Base-by-base conservation (phyloP, 129 eudicot genomes). In the Rutidosis leptorrhynchoides region DNA sequence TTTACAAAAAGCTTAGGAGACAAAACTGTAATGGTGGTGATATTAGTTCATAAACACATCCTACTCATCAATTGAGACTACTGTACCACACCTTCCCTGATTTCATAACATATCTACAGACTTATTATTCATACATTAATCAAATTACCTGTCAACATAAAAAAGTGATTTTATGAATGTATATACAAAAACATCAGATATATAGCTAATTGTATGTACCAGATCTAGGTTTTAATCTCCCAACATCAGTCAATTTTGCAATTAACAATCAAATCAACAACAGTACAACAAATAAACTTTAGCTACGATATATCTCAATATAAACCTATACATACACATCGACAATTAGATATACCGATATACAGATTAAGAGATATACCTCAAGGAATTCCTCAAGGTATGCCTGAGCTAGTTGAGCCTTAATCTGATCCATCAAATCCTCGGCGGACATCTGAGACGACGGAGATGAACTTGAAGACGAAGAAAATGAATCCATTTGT, bases 381-480 rank as follows among this genome's bases (percentile, higher is more conserved):
- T 93, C 99, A 43, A 86, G 83, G 74, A 93, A 84, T 62, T 89
- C 95, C 72, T 93, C 96, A 3, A 93, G 86, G 64, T 89, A 86
- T 15, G 99, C 99, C 73, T 88, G 95, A 20, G 88, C 99, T 48
- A 93, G 88, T 72, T 86, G 95, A 77, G 27, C 67, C 72, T 84
- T 86, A 78, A 93, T 77, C 78, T 86, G 86, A 51, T 86, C 83
- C 95, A 89, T 89, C 30, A 86, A 66, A 4, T 87, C 90, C 16
- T 82, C 90, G 3, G 90, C 7, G 2, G 85, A 78, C 48, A 84
- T 11, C 32, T 83, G 74, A 5, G 92, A 57, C 23, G 81, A 62
- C 11, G 95, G 76, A 3, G 97, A 77, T 26, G 90, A 92, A n/a
- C 81, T 71, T 42, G 90, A 57, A 7, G 96, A 77, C 21, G 90